Evolutionary conservation across 73 alveolate genomes (phyloP), one percentile per base, ranked within the genome.

Genomic region (Paramecium sexaurelia): DNA sequence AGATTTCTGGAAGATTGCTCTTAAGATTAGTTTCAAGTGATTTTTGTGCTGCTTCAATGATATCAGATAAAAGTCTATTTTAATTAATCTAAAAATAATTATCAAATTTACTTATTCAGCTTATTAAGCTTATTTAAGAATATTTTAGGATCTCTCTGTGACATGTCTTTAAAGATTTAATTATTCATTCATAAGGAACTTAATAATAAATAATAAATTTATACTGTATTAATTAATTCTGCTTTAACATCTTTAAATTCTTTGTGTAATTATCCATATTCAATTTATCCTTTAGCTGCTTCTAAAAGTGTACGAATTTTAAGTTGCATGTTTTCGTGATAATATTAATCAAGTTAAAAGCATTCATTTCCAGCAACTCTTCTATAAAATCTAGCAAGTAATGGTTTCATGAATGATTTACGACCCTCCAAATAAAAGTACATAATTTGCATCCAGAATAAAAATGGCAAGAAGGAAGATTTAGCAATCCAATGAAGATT

Each of bases 331-430:
- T 88, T 88, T 43, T 88, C 94, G 39, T 88, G 94, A 69, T 88
- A 88, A 66, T 56, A 88, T 68, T 75, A 55, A 56, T 88, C 94
- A 55, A 88, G 68, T 51, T 75, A 36, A 91, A 88, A 88, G 45
- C 69, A 36, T 71, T 88, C 94, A 82, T 88, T 88, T n/a, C 84
- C 91, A 41, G 94, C 94, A 6, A 82, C 94, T 88, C 94, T 88
- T 88, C 94, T 88, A 29, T 88, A 88, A 66, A 88, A 88, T 88
- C 94, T 88, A 56, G 85, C 85, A 40, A 88, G 83, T 7, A 88
- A 40, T 43, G 94, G 94, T 87, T 40, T 88, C 88, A 88, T 56
- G 91, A 88, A 68, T 47, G 84, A 41, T 75, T 88, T 88, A 37
- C 87, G 85, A 26, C 94, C 94, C 45, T 88, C 94, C 69, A 88